A percentile compares a stretch with the other conserved stretches of the same genome.
phyloP scores from a whole-genome alignment of 257 asterid genomes.

The Solanum rostratum region DNA sequence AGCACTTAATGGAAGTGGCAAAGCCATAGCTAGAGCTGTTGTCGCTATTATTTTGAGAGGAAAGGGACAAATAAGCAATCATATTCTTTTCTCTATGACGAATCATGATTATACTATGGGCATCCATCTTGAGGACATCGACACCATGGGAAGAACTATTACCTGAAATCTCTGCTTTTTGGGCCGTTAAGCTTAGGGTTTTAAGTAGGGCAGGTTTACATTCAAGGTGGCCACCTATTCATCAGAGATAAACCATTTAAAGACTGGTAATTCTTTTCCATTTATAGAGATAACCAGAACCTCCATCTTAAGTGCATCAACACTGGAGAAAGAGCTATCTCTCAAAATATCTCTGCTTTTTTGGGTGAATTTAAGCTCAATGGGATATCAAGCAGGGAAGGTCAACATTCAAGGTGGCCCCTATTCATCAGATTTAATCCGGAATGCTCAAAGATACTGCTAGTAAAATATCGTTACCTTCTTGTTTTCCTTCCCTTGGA shows the following conservation, averaged over 20 bases:
- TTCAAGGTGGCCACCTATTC: background rate
- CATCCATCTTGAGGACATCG: background rate
- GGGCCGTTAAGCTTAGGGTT: background rate
- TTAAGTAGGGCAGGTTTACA: background rate
- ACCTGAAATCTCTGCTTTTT: background rate
- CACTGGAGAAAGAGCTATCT: background rate
- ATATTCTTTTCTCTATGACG: background rate
- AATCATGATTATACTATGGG: background rate
- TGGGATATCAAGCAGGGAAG: background rate
- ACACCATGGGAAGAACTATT: background rate
- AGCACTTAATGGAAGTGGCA: background rate
- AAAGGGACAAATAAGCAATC: background rate
- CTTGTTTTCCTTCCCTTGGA: conserved; percentile 48
- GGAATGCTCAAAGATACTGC: background rate
- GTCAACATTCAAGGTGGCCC: background rate
- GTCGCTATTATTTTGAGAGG: background rate
- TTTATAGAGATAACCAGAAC: background rate
- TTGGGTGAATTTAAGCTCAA: background rate
- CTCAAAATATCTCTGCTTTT: background rate
- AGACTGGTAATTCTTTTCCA: background rate
- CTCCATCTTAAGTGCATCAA: background rate
- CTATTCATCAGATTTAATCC: background rate
- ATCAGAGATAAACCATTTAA: background rate
- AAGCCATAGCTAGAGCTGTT: background rate
- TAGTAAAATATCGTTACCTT: conserved; percentile 29